Evolutionary conservation across 306 rosid species (phyloP).

Genomic region (Mimosa bimucronata): DNA sequence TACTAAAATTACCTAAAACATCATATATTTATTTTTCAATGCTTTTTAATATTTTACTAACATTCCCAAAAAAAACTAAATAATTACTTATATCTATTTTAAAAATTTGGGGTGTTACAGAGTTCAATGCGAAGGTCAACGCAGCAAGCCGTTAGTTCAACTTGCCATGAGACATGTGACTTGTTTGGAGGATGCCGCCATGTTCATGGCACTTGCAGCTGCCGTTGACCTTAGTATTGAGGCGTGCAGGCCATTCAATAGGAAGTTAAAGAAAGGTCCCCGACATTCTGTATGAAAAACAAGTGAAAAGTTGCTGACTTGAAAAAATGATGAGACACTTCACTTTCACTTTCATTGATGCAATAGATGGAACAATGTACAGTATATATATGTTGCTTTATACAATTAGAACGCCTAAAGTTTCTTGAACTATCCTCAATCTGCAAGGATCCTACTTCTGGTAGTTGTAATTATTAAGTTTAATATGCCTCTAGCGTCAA

Average conservation of each 20-base stretch:
- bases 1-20: no score
- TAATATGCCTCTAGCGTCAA: background rate
- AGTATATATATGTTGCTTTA: constrained; percentile 44
- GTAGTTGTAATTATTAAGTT: constrained; percentile 1
- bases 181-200: constrained; percentile 90
- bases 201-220: constrained; percentile 94
- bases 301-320: constrained; percentile 23
- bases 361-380: constrained; percentile 57
- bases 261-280: constrained; percentile 63
- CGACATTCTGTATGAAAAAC: constrained; percentile 54
- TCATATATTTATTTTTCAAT: no score
- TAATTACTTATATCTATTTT: no score
- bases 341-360: constrained; percentile 36
- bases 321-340: constrained; percentile 22
- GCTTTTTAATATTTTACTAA: no score
- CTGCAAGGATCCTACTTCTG: background rate
- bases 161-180: constrained; percentile 89
- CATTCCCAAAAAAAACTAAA: no score
- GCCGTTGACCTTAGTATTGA: constrained; percentile 86
- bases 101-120: no score
- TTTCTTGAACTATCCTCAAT: constrained; percentile 20
- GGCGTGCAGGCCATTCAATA: constrained; percentile 80
- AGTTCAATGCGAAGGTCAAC: constrained; percentile 92
- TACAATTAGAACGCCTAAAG: constrained; percentile 25
- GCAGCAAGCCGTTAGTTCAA: constrained; percentile 76